phyloP scores from a whole-genome alignment of 331 rosid genomes.

The Cucumis variabilis region DNA sequence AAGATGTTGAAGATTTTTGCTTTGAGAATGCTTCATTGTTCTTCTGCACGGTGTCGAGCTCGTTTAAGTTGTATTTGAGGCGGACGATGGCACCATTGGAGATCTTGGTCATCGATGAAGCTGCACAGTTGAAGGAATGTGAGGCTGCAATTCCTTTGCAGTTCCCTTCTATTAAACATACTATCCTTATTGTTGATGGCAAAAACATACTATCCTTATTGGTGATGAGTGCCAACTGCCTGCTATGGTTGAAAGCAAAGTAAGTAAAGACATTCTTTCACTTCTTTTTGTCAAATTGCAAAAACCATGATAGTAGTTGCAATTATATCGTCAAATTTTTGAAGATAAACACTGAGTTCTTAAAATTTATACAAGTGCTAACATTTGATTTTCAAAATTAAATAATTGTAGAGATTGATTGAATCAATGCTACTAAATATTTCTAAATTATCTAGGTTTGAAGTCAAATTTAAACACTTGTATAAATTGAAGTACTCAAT shows the following conservation, averaged over 20 bases:
- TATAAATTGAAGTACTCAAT: too few relatives aligned
- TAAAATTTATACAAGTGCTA: too few relatives aligned
- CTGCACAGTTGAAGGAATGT: constrained; percentile 67
- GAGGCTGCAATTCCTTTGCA: constrained; percentile 68
- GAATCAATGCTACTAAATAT: too few relatives aligned
- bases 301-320: too few relatives aligned
- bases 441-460: too few relatives aligned
- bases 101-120: constrained; percentile 67
- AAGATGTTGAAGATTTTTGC: constrained; percentile 50
- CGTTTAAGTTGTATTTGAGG: constrained; percentile 53
- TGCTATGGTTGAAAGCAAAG: constrained; percentile 62
- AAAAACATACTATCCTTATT: constrained; percentile 53
- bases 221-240: constrained; percentile 74
- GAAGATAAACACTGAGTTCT: background rate
- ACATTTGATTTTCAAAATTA: too few relatives aligned
- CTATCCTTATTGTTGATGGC: constrained; percentile 67
- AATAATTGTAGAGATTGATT: too few relatives aligned
- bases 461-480: too few relatives aligned
- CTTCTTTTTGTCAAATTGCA: background rate
- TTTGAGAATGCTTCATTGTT: constrained; percentile 60
- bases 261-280: constrained; percentile 3
- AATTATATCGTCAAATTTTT: background rate
- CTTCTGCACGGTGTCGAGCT: constrained; percentile 71
- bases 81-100: constrained; percentile 38
- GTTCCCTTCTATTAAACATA: constrained; percentile 50